A percentile compares a stretch with the other conserved stretches of the same genome.
These are phyloP conservation scores for Polyplosphaeria fusca DNA, from an alignment of 495 filamentous ascomycete species.

Conservation along the genomic window DNA sequence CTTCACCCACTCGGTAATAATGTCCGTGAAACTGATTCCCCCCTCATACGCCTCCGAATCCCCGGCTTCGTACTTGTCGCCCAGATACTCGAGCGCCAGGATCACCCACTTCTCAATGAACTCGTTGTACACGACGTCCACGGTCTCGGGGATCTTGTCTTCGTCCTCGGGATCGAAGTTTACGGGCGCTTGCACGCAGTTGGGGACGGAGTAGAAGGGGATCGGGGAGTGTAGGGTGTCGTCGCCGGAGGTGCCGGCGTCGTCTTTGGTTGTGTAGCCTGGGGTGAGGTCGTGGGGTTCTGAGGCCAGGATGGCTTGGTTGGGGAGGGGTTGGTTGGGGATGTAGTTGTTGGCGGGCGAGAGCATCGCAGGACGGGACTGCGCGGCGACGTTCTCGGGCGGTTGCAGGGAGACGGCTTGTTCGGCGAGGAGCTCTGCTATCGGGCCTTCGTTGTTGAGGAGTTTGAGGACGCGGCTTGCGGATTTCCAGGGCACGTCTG, in stretches of 20 bases:
- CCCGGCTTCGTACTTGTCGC: constrained; percentile 55
- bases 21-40: constrained; percentile 63
- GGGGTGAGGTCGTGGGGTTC: constrained; percentile 37
- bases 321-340: not conserved
- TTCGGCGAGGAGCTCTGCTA: constrained; percentile 43
- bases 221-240: constrained; percentile 80
- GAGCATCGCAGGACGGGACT: not conserved
- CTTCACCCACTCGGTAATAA: constrained; percentile 75
- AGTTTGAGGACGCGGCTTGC: constrained; percentile 68
- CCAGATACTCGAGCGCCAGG: constrained; percentile 65
- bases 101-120: constrained; percentile 81
- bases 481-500: constrained; percentile 71
- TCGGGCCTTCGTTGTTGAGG: constrained; percentile 67
- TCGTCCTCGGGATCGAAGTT: constrained; percentile 45
- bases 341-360: not conserved
- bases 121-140: constrained; percentile 87
- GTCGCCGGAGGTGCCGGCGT: constrained; percentile 80
- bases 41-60: constrained; percentile 66
- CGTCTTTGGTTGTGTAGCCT: constrained; percentile 89
- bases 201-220: constrained; percentile 72
- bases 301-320: not conserved
- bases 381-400: constrained; percentile 40
- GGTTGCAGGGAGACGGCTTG: constrained; percentile 39
- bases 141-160: constrained; percentile 54
- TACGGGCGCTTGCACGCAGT: constrained; percentile 69